A percentile compares a stretch with the other conserved stretches of the same genome.
phyloP scores from a whole-genome alignment of 371 early-diverging fungal genomes.

The Smittium culicis region DNA sequence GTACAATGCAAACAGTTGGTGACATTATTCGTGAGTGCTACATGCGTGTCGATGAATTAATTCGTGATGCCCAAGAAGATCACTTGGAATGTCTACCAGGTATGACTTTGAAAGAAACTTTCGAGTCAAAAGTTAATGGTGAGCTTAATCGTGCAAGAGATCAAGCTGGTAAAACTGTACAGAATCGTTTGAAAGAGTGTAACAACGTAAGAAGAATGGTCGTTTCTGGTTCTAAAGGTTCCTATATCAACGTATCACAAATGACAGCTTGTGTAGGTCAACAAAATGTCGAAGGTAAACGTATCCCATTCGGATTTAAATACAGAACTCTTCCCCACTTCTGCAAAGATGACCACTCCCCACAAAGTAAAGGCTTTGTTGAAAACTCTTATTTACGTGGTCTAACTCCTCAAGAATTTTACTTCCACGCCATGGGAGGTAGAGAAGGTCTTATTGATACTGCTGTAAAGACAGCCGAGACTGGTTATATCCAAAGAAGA shows the following conservation, averaged over 20 bases:
- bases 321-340: conserved; percentile 97
- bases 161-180: conserved; percentile 84
- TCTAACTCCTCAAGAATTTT: conserved; percentile 97
- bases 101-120: conserved; percentile 94
- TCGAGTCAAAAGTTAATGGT: conserved; percentile 85
- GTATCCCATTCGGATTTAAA: conserved; percentile 97
- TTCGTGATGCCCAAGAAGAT: conserved; percentile 73
- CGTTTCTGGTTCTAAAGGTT: conserved; percentile 97
- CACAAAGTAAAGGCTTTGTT: conserved; percentile 96
- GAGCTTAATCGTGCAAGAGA: conserved; percentile 95
- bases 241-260: conserved; percentile 97
- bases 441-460: conserved; percentile 99
- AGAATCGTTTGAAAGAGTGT: conserved; percentile 70
- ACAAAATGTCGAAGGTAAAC: conserved; percentile 98
- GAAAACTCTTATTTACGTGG: conserved; percentile 97
- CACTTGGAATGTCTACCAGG: conserved; percentile 88
- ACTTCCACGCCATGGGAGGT: conserved; percentile 99
- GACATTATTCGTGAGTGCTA: conserved; percentile 77
- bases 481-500: conserved; percentile 99
- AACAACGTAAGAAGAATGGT: conserved; percentile 99
- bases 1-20: conserved; percentile 75
- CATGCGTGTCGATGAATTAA: conserved; percentile 70
- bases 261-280: conserved; percentile 99
- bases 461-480: conserved; percentile 99
- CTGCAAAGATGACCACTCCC: conserved; percentile 94